Percentiles rank a stretch among this genome's conserved stretches.
phyloP scores from a whole-genome alignment of 1,284 basidiomycete genomes.

The Schizophyllum commune region DNA sequence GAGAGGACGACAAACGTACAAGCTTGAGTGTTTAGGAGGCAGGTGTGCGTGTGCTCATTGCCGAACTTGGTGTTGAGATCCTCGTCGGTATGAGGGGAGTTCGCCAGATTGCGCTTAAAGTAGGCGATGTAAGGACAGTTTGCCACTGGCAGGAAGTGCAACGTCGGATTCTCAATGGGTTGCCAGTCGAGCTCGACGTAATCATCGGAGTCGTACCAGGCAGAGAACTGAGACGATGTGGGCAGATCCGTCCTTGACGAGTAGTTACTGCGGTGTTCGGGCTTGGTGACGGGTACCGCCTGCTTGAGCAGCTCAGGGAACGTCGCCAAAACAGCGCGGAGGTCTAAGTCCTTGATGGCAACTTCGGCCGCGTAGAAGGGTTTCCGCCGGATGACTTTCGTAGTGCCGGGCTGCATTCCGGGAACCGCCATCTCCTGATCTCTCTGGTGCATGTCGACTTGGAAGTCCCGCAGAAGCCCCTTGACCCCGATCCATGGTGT shows the following conservation, averaged over 20 bases:
- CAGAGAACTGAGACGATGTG: slow-evolving; percentile 30
- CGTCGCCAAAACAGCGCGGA: slow-evolving; percentile 73
- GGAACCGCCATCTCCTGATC: slow-evolving; percentile 69
- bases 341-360: slow-evolving; percentile 69
- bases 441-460: slow-evolving; percentile 90
- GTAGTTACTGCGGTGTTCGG: slow-evolving; percentile 42
- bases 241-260: slow-evolving; percentile 36
- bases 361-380: slow-evolving; percentile 92
- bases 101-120: slow-evolving; percentile 56
- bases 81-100: slow-evolving; percentile 23
- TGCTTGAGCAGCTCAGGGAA: slow-evolving; percentile 70
- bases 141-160: slow-evolving; percentile 69
- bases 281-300: slow-evolving; percentile 37
- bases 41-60: slow-evolving; percentile 78
- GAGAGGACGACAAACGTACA: slow-evolving; percentile 38
- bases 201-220: slow-evolving; percentile 81
- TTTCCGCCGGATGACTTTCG: slow-evolving; percentile 67
- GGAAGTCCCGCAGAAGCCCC: slow-evolving; percentile 73
- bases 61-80: slow-evolving; percentile 76
- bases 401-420: slow-evolving; percentile 37
- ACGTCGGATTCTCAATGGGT: slow-evolving; percentile 44
- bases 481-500: slow-evolving; percentile 83
- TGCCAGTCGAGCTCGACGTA: slow-evolving; percentile 77
- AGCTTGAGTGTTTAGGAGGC: slow-evolving; percentile 70
- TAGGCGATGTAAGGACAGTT: slow-evolving; percentile 83